Evolutionary conservation across 495 filamentous ascomycete species (phyloP), one percentile per base, ranked within the genome.

Genomic region (Podospora pseudopauciseta): DNA sequence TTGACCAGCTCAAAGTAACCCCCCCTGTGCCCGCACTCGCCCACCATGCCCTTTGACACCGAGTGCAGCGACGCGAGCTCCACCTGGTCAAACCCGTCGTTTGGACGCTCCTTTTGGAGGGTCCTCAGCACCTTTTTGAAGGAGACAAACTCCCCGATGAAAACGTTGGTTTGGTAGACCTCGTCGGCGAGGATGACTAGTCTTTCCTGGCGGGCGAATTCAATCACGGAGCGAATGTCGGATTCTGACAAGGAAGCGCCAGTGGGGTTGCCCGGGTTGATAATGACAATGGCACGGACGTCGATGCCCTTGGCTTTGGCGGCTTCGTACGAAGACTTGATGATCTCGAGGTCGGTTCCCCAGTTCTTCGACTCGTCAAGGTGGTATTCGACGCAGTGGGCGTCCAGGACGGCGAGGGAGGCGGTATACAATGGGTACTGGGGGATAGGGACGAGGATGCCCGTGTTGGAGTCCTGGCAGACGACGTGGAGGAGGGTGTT

Each of bases 111-210:
- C 75, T 90, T 85, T 78, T 98, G 96, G 58, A 98, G 79, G 72
- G 91, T 89, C 23, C 94, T 87, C 15, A 99, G 87, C 49, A 89
- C 87, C 74, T 91, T 89, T 83, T 98, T 97, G 88, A 99, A 98
- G 65, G 90, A 94, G 78, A 91, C 87, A 82, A 98, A 98, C 73
- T 94, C 84, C 75, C 96, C 96, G 59, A 89, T 76, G 81, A 98
- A 99, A 72, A 99, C 90, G 78, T 99, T 99, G 75, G 96, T 98
- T 81, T 99, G 95, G 86, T 99, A 99, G 7, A 99, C 95, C 80
- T 99, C 95, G 73, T 99, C 95, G 66, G 96, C 95, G 55, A 99
- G 82, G 55, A 97, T 82, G 16, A 98, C 93, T 18, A 99, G 86
- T 65, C 89, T 88, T 82, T 98, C 87, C 77, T 94, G 84, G 11